phyloP scores from a whole-genome alignment of 768 basidiomycete species.

The Amyloporia xantha region DNA sequence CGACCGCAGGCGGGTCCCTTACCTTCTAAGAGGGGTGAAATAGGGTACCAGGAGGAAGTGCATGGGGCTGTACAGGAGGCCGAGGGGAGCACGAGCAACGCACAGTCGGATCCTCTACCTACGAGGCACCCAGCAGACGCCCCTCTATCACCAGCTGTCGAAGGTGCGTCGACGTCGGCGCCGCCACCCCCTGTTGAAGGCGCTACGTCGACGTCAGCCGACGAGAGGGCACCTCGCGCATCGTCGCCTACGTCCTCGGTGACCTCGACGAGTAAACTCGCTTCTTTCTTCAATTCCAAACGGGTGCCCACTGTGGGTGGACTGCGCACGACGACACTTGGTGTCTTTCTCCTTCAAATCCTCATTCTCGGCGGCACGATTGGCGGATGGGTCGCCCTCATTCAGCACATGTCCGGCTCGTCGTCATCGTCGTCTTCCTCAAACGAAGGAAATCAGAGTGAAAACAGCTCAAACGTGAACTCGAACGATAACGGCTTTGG shows the following conservation, averaged over 20 bases:
- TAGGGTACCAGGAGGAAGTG: constrained; percentile 47
- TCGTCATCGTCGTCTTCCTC: neutral
- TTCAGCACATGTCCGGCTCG: constrained; percentile 18
- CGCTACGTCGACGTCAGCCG: neutral
- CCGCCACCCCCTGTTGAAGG: neutral
- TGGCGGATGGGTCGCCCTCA: constrained; percentile 47
- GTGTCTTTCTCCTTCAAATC: constrained; percentile 34
- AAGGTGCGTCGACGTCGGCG: constrained; percentile 16
- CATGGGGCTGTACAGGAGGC: constrained; percentile 20
- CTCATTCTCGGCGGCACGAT: constrained; percentile 39
- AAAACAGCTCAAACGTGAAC: neutral
- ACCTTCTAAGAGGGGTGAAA: constrained; percentile 59
- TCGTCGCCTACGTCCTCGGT: constrained; percentile 6
- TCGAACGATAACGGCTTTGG: neutral
- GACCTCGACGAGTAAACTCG: constrained; percentile 25
- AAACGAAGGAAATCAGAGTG: neutral
- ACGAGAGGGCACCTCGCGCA: constrained; percentile 3
- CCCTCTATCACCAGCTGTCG: constrained; percentile 17
- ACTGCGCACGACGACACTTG: constrained; percentile 38
- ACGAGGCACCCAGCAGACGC: constrained; percentile 45
- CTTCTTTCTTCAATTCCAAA: constrained; percentile 37
- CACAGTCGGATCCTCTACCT: constrained; percentile 25
- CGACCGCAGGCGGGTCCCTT: constrained; percentile 48
- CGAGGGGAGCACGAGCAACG: neutral
- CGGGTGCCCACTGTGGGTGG: constrained; percentile 35